Evolutionary conservation across 129 eudicot species (phyloP), one percentile per base, ranked within the genome.

Genomic region (Scalesia atractyloides): DNA sequence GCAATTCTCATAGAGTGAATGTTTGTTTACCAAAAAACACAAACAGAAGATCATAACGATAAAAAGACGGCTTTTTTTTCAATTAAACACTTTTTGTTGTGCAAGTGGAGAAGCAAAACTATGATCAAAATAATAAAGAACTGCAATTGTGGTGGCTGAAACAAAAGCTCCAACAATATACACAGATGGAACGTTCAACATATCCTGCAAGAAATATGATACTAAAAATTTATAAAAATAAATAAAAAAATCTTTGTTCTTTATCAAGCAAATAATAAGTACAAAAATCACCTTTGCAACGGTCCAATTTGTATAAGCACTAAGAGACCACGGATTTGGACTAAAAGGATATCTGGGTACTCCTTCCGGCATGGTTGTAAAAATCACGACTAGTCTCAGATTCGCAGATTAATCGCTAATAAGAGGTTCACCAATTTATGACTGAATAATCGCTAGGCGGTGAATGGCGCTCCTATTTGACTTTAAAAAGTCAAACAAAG

Each of bases 81-180:
- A 76, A 78, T 94, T 94, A 79, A 90, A 94, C 77, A 90, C 98
- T 36, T 83, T 79, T 76, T 94, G 98, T 78, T 94, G 98, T 56
- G 98, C 91, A 58, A 94, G 97, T 73, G 90, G 98, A 84, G 98
- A 94, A 77, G 98, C 98, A 69, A 94, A 96, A 71, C 98, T 94
- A 57, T 94, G 98, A 70, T 94, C 98, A 73, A 94, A 94, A 79
- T 94, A 94, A 79, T 94, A 94, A 53, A 94, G 93, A 63, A 94
- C 98, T 0, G 98, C 98, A 75, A 94, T 88, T 96, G 90, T 94
- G n/a, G 97, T 94, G 14, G 98, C 98, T 1, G 98, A 97, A 83
- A 94, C 83, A 80, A 94, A 76, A 13, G 98, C 98, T 74, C 98
- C 98, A 60, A 94, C 73, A 16, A 94, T 94, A 69, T 94, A 90